These are phyloP conservation scores for Nicotiana attenuata DNA, from an alignment of 257 asterid genomes.

Conservation along the genomic window DNA sequence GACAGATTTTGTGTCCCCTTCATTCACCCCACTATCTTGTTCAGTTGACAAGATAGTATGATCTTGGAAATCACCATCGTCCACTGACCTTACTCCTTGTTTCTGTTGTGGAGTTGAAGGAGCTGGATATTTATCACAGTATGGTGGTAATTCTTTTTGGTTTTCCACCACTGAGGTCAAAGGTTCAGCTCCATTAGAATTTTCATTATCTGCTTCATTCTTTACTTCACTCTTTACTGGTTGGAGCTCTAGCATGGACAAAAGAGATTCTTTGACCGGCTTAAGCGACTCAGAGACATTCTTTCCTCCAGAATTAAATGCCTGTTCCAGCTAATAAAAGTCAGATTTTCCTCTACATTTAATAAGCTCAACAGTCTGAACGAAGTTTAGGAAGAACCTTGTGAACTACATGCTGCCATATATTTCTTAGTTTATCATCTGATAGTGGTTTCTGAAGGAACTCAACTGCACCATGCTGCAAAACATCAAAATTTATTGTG, in stretches of 20 bases:
- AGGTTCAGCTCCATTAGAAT: conserved; percentile 6
- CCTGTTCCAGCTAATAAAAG: conserved; percentile 20
- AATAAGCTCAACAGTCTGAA: neutral
- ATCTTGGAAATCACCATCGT: conserved; percentile 30
- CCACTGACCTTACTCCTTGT: conserved; percentile 32
- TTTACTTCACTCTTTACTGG: conserved; percentile 9
- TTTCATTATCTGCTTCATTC: conserved; percentile 1
- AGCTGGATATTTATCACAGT: conserved; percentile 37
- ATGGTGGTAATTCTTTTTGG: conserved; percentile 10
- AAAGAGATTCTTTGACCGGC: conserved; percentile 35
- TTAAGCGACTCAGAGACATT: conserved; percentile 26
- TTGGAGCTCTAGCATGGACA: conserved; percentile 29
- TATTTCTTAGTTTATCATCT: conserved; percentile 41
- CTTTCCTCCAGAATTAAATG: conserved; percentile 42
- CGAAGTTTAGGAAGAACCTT: conserved; percentile 24
- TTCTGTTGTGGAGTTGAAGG: conserved; percentile 48
- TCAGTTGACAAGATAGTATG: conserved; percentile 31
- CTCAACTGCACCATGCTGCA: conserved; percentile 53
- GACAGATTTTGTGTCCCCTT: conserved; percentile 47
- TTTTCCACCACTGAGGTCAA: conserved; percentile 9
- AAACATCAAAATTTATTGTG: neutral
- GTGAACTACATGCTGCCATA: conserved; percentile 53
- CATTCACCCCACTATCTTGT: conserved; percentile 26
- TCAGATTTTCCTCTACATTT: neutral
- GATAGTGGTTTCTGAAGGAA: conserved; percentile 47